These are phyloP conservation scores for Ogataea populi-albae DNA, from an alignment of 805 yeast genomes.

Conservation along the genomic window DNA sequence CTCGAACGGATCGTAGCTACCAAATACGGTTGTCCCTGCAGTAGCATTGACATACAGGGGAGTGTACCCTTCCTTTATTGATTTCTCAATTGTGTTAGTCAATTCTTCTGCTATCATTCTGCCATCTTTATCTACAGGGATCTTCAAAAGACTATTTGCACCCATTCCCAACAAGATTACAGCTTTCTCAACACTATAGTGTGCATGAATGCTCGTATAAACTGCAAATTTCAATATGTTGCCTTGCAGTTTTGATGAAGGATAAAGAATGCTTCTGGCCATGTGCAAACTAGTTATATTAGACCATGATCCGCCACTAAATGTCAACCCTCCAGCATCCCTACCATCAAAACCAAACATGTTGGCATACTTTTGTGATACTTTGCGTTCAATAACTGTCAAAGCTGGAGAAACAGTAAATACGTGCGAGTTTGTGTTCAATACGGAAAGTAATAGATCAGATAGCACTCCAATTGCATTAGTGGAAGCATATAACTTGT, in stretches of 20 bases:
- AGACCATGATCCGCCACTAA: constrained; percentile 87
- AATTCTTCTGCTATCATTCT: constrained; percentile 50
- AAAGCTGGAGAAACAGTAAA: constrained; percentile 81
- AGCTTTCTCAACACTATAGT: constrained; percentile 78
- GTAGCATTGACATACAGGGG: constrained; percentile 80
- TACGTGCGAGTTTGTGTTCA: constrained; percentile 84
- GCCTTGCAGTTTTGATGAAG: constrained; percentile 67
- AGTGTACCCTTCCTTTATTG: constrained; percentile 52
- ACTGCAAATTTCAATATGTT: constrained; percentile 61
- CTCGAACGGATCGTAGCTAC: constrained; percentile 70
- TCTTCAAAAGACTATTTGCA: constrained; percentile 56
- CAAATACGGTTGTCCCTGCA: constrained; percentile 87
- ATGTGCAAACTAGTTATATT: constrained; percentile 75
- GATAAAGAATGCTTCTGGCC: constrained; percentile 64
- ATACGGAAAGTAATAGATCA: constrained; percentile 62
- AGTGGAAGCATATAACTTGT: constrained; percentile 80
- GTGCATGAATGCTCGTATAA: constrained; percentile 69
- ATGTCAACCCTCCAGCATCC: constrained; percentile 76
- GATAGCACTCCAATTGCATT: constrained; percentile 80
- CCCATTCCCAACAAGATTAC: constrained; percentile 78
- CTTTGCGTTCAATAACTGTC: constrained; percentile 68
- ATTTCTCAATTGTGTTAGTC: constrained; percentile 40
- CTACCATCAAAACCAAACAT: constrained; percentile 55
- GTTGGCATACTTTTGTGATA: constrained; percentile 64
- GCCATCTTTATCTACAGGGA: constrained; percentile 56